phyloP scores from a whole-genome alignment of 2,329 filamentous ascomycete species.

The Paradendryphiella salina region DNA sequence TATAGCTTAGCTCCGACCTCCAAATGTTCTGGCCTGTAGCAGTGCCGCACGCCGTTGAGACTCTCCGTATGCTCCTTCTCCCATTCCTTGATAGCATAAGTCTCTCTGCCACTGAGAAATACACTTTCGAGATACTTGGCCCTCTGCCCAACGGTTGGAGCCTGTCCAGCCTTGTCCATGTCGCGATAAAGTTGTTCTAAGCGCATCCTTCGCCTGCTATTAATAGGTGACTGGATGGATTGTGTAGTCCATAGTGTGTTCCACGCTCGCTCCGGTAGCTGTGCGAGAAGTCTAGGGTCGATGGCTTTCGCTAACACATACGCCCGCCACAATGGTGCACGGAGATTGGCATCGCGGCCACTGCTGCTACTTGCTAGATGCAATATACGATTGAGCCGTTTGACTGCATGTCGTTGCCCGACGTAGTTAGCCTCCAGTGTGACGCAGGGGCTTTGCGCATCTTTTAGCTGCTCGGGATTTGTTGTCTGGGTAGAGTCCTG shows the following conservation, averaged over 20 bases:
- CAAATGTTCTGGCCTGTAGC: conserved; percentile 51
- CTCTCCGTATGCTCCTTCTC: conserved; percentile 24
- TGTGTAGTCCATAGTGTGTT: conserved; percentile 41
- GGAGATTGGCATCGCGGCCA: conserved; percentile 6
- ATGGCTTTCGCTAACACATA: conserved; percentile 32
- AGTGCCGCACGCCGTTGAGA: conserved; percentile 24
- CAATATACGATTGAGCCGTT: conserved; percentile 23
- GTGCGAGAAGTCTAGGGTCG: conserved; percentile 19
- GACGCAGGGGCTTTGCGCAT: conserved; percentile 7
- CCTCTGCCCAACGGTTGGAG: conserved; percentile 26
- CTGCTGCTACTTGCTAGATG: conserved; percentile 7
- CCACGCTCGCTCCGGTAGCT: conserved; percentile 39
- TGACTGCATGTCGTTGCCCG: conserved; percentile 1
- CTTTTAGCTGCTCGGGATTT: conserved; percentile 17
- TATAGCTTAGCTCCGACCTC: conserved; percentile 69
- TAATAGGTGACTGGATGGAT: conserved; percentile 12
- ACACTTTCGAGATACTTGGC: conserved; percentile 33
- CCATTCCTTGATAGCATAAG: conserved; percentile 41
- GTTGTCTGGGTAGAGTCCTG: conserved; percentile 1
- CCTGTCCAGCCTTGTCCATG: conserved; percentile 25
- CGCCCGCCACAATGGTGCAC: conserved; percentile 35
- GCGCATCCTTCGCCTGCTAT: conserved; percentile 22
- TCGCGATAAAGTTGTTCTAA: conserved; percentile 35
- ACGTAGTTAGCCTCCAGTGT: neutral
- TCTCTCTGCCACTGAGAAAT: conserved; percentile 31